Percentiles rank a stretch among this genome's conserved stretches.
Conservation (phyloP, 805 yeast species). For the Wickerhamiella hasegawae region DNA sequence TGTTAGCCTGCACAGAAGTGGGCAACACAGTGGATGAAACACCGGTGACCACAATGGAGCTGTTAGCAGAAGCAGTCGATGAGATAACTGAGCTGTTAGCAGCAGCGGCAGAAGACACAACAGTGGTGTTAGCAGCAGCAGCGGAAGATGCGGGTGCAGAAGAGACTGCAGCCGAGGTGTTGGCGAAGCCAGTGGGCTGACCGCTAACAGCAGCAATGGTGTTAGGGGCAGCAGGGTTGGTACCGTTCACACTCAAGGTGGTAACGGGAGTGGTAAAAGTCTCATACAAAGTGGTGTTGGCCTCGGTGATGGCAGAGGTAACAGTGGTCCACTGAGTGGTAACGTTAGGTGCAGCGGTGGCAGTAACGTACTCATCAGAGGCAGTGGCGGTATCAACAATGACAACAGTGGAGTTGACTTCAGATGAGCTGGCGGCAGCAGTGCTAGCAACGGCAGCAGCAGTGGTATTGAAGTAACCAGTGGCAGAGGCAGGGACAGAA, state of each 20-base stretch:
- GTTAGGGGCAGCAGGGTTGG: conserved; percentile 1
- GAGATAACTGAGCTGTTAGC: too few relatives aligned
- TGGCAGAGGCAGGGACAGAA: too few relatives aligned
- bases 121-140: not conserved
- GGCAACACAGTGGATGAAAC: not conserved
- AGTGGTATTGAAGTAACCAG: too few relatives aligned
- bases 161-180: not conserved
- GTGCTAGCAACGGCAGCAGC: not conserved
- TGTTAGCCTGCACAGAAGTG: not conserved
- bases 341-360: conserved; percentile 1
- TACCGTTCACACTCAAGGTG: conserved; percentile 1
- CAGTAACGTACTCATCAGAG: conserved; percentile 1
- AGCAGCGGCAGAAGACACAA: not conserved
- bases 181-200: not conserved
- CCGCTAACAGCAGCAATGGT: not conserved
- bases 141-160: not conserved
- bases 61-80: too few relatives aligned
- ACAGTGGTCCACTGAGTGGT: conserved; percentile 3
- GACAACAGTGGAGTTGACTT: not conserved
- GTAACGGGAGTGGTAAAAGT: conserved; percentile 2
- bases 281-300: conserved; percentile 2
- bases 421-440: not conserved
- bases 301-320: not conserved
- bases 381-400: conserved; percentile 1
- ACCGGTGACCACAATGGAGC: too few relatives aligned